These are phyloP conservation scores for Aaosphaeria pasadenensis DNA, from an alignment of 2,329 filamentous ascomycete species.

Conservation along the genomic window DNA sequence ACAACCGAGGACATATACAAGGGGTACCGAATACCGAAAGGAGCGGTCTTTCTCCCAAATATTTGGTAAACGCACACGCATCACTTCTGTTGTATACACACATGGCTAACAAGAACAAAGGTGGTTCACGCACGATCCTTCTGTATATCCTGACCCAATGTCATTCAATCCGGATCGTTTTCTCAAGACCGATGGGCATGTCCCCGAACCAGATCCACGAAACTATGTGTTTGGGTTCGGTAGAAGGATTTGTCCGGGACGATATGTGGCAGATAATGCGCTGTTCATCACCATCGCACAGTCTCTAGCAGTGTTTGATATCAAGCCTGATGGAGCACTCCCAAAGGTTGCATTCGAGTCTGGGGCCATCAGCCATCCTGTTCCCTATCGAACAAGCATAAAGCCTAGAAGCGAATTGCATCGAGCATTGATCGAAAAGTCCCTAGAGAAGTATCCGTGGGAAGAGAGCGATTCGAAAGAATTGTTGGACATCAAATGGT, in stretches of 20 bases:
- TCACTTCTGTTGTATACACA: neutral
- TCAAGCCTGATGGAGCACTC: constrained; percentile 39
- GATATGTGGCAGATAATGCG: constrained; percentile 41
- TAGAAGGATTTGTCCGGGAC: constrained; percentile 43
- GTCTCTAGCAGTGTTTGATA: constrained; percentile 46
- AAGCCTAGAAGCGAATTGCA: constrained; percentile 33
- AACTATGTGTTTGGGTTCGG: constrained; percentile 39
- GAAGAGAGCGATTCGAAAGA: constrained; percentile 37
- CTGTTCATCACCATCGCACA: constrained; percentile 44
- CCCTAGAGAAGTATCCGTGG: constrained; percentile 39
- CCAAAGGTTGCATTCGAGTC: constrained; percentile 33
- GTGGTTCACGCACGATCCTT: constrained; percentile 41
- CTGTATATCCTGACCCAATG: constrained; percentile 34
- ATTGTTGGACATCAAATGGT: constrained; percentile 2
- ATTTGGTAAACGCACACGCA: constrained; percentile 28
- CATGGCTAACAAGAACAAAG: constrained; percentile 21
- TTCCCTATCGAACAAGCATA: constrained; percentile 33
- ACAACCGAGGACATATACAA: constrained; percentile 35
- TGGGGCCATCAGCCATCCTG: constrained; percentile 40
- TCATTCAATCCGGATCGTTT: constrained; percentile 46
- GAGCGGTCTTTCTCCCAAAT: constrained; percentile 32
- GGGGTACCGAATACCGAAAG: constrained; percentile 42
- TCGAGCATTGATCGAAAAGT: constrained; percentile 27
- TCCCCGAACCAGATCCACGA: constrained; percentile 38
- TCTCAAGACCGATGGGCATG: constrained; percentile 23